Evolutionary conservation across 441 rosid genomes (phyloP).

Genomic region (Rhodomyrtus psidioides): DNA sequence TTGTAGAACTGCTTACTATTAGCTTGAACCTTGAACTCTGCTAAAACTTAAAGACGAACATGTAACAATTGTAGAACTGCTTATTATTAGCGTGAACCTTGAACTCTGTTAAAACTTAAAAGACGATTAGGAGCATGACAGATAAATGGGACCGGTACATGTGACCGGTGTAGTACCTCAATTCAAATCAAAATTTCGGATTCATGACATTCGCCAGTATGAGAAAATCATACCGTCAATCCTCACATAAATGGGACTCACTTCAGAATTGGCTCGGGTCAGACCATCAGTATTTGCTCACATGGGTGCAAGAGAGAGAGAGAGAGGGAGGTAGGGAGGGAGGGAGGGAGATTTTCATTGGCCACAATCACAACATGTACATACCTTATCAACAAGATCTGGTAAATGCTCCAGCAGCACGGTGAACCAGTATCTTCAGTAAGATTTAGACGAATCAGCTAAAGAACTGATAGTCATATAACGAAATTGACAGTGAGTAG

Average conservation of each 20-base stretch:
- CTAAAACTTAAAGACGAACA: background rate
- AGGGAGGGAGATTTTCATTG: background rate
- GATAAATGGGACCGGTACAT: background rate
- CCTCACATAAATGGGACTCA: background rate
- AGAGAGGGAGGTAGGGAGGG: background rate
- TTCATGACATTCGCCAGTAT: background rate
- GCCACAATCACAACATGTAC: background rate
- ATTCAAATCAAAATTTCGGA: background rate
- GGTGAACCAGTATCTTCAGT: conserved; percentile 87
- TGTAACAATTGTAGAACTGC: background rate
- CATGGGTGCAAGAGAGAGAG: background rate
- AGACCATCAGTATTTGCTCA: background rate
- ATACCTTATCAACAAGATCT: conserved; percentile 94
- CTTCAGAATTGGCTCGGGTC: background rate
- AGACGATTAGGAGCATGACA: background rate
- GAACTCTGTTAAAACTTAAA: background rate
- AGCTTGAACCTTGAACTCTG: background rate
- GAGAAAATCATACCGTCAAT: background rate
- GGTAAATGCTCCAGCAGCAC: conserved; percentile 87
- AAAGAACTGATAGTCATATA: background rate
- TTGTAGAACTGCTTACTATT: background rate
- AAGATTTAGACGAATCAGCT: conserved; percentile 11
- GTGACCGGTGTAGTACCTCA: background rate
- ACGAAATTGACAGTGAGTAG: background rate
- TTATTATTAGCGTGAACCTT: background rate